Evolutionary conservation across 495 filamentous ascomycete genomes (phyloP), one percentile per base, ranked within the genome.

Genomic region (Achaetomiella virescens): DNA sequence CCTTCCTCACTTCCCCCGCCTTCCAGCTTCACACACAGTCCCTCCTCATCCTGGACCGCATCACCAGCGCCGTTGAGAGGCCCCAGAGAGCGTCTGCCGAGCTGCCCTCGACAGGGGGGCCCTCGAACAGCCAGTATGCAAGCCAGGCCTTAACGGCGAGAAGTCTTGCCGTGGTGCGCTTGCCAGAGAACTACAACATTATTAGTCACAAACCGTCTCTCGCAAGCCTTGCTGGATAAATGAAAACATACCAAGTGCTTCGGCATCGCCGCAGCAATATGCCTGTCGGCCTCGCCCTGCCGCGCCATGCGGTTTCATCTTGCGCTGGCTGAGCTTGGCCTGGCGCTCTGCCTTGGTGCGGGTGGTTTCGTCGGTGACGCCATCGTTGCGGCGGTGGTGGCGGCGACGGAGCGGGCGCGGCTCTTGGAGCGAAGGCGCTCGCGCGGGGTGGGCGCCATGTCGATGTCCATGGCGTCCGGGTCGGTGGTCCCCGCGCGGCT

Each of bases 281-380:
- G 95, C 67, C 93, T 81, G 82, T 98, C 93, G 36, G 90, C 91
- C 77, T 98, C 93, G 74, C 93, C 93, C 78, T 88, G 84, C 68
- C 91, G 84, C 41, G 93, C 93, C 88, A 95, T 92, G 57, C 92
- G 80, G 76, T 98, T n/a, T 97, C 91, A 95, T 97, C 84, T 90
- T 89, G 81, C 91, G 90, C 84, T 98, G 93, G 60, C 85, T 79
- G 65, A 98, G 71, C 80, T 96, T 97, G 61, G 80, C 77, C 67
- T 90, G 71, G 62, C 84, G 84, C 70, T 97, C 95, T 17, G 88
- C 91, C 78, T 90, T 91, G 22, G 74, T 81, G 57, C 90, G 80
- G 29, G 79, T 75, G 38, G 66, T 69, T 63, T 75, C 76, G 54
- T 83, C 77, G 42, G 70, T 73, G 12, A 90, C 81, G 75, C 93